Evolutionary conservation across 2,329 filamentous ascomycete genomes (phyloP).

Genomic region (Aureobasidium sp.): DNA sequence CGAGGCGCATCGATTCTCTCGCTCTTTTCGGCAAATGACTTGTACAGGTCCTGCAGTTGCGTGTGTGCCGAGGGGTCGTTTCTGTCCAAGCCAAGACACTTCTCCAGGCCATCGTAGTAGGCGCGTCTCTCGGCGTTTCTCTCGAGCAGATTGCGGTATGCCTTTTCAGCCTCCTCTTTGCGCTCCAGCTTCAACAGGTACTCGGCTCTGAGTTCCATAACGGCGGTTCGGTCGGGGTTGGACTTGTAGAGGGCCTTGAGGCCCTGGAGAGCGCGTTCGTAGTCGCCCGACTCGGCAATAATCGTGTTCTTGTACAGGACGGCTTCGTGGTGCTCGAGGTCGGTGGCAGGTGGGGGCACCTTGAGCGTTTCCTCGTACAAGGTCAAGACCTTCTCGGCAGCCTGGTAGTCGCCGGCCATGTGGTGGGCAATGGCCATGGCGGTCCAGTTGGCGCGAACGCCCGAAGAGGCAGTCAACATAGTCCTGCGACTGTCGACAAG

Average conservation of each 20-base stretch:
- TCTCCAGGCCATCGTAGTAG: conserved; percentile 76
- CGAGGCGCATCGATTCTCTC: conserved; percentile 78
- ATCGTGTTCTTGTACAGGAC: conserved; percentile 91
- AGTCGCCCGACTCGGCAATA: conserved; percentile 83
- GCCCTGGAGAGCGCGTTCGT: conserved; percentile 76
- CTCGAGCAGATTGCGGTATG: conserved; percentile 73
- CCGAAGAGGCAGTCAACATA: conserved; percentile 80
- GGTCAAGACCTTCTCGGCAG: conserved; percentile 84
- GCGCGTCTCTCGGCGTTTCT: conserved; percentile 80
- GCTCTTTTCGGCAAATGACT: conserved; percentile 72
- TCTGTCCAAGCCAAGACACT: conserved; percentile 57
- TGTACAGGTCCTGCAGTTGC: conserved; percentile 68
- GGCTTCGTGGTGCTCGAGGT: conserved; percentile 91
- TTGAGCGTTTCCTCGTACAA: conserved; percentile 94
- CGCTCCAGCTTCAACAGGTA: conserved; percentile 73
- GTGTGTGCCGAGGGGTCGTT: conserved; percentile 59
- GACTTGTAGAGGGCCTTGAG: conserved; percentile 69
- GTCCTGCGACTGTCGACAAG: conserved; percentile 82
- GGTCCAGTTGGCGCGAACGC: conserved; percentile 89
- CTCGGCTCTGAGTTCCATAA: conserved; percentile 77
- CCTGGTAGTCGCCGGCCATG: conserved; percentile 72
- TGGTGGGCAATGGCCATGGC: conserved; percentile 93
- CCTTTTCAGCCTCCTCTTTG: conserved; percentile 72
- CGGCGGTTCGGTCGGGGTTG: conserved; percentile 74
- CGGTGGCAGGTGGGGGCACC: conserved; percentile 63